These are phyloP conservation scores for Phylloporus sp. DNA, from an alignment of 768 basidiomycete genomes.

Conservation along the genomic window DNA sequence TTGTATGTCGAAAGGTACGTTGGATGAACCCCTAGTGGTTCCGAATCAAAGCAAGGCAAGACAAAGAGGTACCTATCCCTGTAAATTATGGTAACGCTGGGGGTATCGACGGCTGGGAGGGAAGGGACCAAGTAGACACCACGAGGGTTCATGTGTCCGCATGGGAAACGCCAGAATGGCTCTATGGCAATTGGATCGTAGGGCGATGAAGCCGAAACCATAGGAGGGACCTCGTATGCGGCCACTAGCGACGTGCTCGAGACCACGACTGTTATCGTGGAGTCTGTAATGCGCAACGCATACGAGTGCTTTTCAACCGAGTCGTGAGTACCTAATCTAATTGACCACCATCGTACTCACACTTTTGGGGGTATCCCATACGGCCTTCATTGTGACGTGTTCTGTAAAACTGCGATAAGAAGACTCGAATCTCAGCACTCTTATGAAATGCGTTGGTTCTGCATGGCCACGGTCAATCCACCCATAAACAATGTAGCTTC, in stretches of 20 bases:
- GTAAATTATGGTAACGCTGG: slow-evolving; percentile 9
- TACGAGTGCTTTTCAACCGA: slow-evolving; percentile 1
- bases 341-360: background rate
- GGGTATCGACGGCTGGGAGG: slow-evolving; percentile 6
- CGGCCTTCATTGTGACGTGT: background rate
- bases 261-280: slow-evolving; percentile 2
- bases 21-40: slow-evolving; percentile 8
- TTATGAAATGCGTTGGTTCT: background rate
- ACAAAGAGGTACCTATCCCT: slow-evolving; percentile 9
- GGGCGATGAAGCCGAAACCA: background rate
- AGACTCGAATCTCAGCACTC: background rate
- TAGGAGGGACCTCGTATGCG: slow-evolving; percentile 2
- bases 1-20: slow-evolving; percentile 12
- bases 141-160: slow-evolving; percentile 4
- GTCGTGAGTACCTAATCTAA: background rate
- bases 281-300: slow-evolving; percentile 6
- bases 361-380: background rate
- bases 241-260: slow-evolving; percentile 4
- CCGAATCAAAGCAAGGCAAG: slow-evolving; percentile 6
- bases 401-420: background rate
- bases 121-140: slow-evolving; percentile 11
- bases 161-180: slow-evolving; percentile 10
- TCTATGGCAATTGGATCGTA: background rate
- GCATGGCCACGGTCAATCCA: slow-evolving; percentile 2
- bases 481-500: slow-evolving; percentile 7